phyloP scores from a whole-genome alignment of 371 early-diverging fungal genomes.

The Mortierella sp. region DNA sequence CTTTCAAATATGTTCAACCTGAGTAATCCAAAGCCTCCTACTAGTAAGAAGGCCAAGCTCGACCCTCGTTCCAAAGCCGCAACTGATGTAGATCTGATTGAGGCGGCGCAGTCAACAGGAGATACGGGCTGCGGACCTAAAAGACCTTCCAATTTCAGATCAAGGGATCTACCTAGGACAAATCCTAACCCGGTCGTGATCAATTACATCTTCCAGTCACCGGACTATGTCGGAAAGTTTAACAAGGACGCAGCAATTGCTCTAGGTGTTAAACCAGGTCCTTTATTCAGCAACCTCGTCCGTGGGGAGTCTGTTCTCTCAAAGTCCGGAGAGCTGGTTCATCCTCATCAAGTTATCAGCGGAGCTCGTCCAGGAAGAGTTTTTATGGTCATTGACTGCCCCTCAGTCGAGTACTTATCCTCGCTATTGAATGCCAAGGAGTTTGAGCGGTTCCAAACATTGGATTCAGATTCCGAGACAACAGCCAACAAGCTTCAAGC shows the following conservation, averaged over 20 bases:
- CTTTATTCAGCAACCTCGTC: conserved; percentile 75
- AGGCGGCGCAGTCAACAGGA: conserved; percentile 8
- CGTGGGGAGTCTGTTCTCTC: conserved; percentile 77
- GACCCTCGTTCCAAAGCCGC: conserved; percentile 5
- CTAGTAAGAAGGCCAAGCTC: conserved; percentile 27
- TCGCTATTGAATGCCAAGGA: conserved; percentile 62
- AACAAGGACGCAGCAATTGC: conserved; percentile 76
- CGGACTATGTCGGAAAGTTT: conserved; percentile 87
- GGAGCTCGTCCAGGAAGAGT: conserved; percentile 70
- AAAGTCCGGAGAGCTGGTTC: conserved; percentile 78
- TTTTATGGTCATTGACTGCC: conserved; percentile 92
- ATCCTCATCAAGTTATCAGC: conserved; percentile 79
- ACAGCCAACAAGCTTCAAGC: conserved; percentile 24
- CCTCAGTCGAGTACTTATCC: conserved; percentile 72
- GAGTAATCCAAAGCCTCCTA: conserved; percentile 18
- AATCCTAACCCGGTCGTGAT: conserved; percentile 62
- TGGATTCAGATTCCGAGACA: conserved; percentile 5
- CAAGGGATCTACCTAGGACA: conserved; percentile 61
- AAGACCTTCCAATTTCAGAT: conserved; percentile 4
- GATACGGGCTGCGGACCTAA: neutral
- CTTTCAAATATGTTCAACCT: conserved; percentile 63
- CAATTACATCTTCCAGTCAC: conserved; percentile 84
- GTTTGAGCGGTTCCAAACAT: conserved; percentile 60
- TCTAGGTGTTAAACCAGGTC: conserved; percentile 86
- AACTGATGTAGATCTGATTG: conserved; percentile 42